A percentile compares a stretch with the other conserved stretches of the same genome.
Conservation (phyloP, 1,284 basidiomycete genomes). For the Xerocomus amazonicus region DNA sequence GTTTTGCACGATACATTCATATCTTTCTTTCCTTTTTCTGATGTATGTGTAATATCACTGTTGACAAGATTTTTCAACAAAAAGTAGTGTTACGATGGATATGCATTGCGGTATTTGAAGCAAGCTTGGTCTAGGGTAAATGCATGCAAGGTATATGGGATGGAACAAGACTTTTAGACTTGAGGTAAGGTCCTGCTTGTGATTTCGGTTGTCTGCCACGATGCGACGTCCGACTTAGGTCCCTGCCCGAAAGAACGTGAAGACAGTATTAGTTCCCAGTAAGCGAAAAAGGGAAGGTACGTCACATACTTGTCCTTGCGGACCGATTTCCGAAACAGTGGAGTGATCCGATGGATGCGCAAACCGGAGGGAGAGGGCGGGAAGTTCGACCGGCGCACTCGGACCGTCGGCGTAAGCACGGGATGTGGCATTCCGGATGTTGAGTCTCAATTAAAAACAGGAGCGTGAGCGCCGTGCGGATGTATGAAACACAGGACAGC, state of each 20-base stretch:
- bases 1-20: too few relatives aligned
- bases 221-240: conserved; percentile 10
- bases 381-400: conserved; percentile 5
- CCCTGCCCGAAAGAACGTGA: background rate
- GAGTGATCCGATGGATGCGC: conserved; percentile 14
- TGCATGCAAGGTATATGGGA: background rate
- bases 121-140: background rate
- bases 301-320: background rate
- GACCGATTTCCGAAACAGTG: background rate
- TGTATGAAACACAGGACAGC: too few relatives aligned
- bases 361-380: conserved; percentile 22
- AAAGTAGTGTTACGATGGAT: conserved; percentile 4
- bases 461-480: background rate
- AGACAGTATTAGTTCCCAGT: background rate
- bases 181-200: conserved; percentile 1
- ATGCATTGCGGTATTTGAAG: background rate
- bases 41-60: conserved; percentile 26
- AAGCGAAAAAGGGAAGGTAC: conserved; percentile 1
- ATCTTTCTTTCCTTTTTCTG: background rate
- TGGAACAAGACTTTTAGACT: conserved; percentile 1
- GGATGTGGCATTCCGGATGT: conserved; percentile 24
- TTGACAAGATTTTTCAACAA: conserved; percentile 9
- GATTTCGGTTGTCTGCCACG: conserved; percentile 13
- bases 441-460: conserved; percentile 12
- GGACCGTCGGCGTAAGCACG: conserved; percentile 7